Percentiles rank a stretch among this genome's conserved stretches.
Conservation (phyloP, 352 stramenopile species). For the Pilasporangium apinafurcum region DNA sequence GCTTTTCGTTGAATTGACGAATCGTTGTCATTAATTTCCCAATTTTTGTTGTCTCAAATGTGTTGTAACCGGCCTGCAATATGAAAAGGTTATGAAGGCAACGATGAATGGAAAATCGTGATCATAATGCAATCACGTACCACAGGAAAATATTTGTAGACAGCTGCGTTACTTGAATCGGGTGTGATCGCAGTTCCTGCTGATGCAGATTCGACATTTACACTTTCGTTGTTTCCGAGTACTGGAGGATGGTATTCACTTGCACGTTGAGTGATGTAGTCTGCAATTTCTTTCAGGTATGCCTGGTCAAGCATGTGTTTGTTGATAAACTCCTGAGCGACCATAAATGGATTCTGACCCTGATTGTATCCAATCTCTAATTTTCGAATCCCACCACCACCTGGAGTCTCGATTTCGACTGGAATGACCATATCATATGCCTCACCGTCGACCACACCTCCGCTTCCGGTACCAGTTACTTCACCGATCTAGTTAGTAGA, state of each 20-base stretch:
- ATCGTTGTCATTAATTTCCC: conserved; percentile 90
- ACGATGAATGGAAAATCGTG: conserved; percentile 11
- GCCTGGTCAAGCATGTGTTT: conserved; percentile 92
- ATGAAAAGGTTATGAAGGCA: background rate
- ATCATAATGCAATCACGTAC: conserved; percentile 20
- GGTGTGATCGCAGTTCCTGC: background rate
- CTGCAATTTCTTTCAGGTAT: conserved; percentile 92
- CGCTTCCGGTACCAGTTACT: conserved; percentile 82
- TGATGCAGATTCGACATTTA: conserved; percentile 2
- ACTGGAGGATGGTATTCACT: conserved; percentile 71
- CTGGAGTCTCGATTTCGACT: conserved; percentile 94
- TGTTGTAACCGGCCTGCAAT: conserved; percentile 78
- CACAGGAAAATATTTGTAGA: conserved; percentile 69
- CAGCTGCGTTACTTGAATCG: conserved; percentile 3
- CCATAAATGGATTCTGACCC: conserved; percentile 95
- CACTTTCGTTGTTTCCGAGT: conserved; percentile 28
- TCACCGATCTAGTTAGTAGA: conserved; percentile 51
- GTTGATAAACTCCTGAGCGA: conserved; percentile 96
- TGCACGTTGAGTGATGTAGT: conserved; percentile 94
- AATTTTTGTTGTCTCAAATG: conserved; percentile 91
- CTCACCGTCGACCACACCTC: conserved; percentile 88
- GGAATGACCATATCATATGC: conserved; percentile 95
- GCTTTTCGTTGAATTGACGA: conserved; percentile 84
- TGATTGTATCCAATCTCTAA: conserved; percentile 98
- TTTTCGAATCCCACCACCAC: conserved; percentile 88